Evolutionary conservation across 2,329 filamentous ascomycete species (phyloP), one percentile per base, ranked within the genome.

Genomic region (Penicillium brasilianum): DNA sequence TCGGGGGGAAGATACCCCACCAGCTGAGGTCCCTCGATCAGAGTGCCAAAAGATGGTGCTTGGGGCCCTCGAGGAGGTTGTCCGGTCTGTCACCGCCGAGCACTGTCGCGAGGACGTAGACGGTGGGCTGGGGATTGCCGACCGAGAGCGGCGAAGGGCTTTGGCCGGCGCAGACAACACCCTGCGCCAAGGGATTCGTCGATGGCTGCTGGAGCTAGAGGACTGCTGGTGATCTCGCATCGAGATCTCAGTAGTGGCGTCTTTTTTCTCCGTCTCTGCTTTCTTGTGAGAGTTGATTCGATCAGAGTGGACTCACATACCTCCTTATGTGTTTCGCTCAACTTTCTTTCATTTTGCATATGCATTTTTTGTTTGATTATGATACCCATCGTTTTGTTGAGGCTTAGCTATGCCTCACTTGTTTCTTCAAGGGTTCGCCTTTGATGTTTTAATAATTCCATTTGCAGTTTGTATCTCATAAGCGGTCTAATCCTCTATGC

Each of bases 11-110:
- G 60, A 68, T 7, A 67, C 74, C 25, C 71, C 78, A 11, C 61
- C 61, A 11, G 58, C 77, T 2, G 83, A 84, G 66, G 77, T 84
- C 2, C 78, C 82, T 7, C 78, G 80, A 20, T 77, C 75, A 3
- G 84, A 86, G 66, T 87, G 84, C 68, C 83, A 82, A 57, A 78
- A 80, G 39, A 78, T 83, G 58, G 81, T 87, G 0, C 81, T 86
- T 11, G 84, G 84, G 55, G 84, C 85, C 5, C 73, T 87, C 18
- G 84, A 87, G 71, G 78, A 84, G 58, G 81, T 87, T 3, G 84
- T 85, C 36, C 81, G 79, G 57, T 81, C 81, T 54, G 84, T 86
- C n/a, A 81, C 81, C 14, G 80, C 80, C 7, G 80, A 83, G 60
- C 76, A 80, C 59, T 77, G 75, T 55, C 79, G 75, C 44, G 75